Percentiles rank a stretch among this genome's conserved stretches.
Evolutionary conservation across 495 filamentous ascomycete genomes (phyloP).

Genomic region (Umbilicaria muhlenbergii): DNA sequence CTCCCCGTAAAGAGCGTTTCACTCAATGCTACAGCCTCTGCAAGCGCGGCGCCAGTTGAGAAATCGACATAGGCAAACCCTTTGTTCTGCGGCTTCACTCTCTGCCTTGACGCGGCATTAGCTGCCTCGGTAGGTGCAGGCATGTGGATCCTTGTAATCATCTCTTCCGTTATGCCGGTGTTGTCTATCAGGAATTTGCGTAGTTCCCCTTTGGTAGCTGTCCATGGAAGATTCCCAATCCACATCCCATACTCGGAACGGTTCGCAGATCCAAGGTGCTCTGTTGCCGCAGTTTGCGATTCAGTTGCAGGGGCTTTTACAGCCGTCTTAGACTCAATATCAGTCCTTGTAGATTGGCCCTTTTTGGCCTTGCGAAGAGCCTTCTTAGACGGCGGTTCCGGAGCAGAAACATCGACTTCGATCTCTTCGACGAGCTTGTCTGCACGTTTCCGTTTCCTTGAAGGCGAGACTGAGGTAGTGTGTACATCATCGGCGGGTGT

Average conservation of each 20-base stretch:
- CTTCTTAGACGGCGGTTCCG: constrained; percentile 91
- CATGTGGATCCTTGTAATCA: constrained; percentile 73
- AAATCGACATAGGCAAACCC: constrained; percentile 98
- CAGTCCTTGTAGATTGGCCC: constrained; percentile 30
- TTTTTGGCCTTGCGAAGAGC: constrained; percentile 69
- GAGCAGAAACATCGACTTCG: constrained; percentile 72
- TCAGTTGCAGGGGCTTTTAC: constrained; percentile 16
- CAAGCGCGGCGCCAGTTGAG: constrained; percentile 42
- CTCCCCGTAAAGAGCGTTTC: constrained; percentile 65
- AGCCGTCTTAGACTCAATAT: constrained; percentile 17
- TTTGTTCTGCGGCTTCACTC: constrained; percentile 48
- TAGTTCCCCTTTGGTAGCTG: constrained; percentile 54
- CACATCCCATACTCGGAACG: constrained; percentile 75
- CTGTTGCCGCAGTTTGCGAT: constrained; percentile 15
- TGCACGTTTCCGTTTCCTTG: constrained; percentile 59
- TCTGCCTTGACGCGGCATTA: constrained; percentile 18
- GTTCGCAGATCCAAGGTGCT: constrained; percentile 19
- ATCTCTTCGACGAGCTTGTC: constrained; percentile 40
- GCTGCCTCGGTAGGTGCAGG: constrained; percentile 28
- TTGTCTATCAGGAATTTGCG: constrained; percentile 60
- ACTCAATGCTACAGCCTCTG: constrained; percentile 58
- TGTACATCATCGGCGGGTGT: background rate
- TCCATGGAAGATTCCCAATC: constrained; percentile 88
- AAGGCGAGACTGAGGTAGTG: constrained; percentile 13
- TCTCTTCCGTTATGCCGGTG: constrained; percentile 45